These are phyloP conservation scores for Coprinopsis marcescibilis DNA, from an alignment of 768 basidiomycete genomes.

Conservation along the genomic window DNA sequence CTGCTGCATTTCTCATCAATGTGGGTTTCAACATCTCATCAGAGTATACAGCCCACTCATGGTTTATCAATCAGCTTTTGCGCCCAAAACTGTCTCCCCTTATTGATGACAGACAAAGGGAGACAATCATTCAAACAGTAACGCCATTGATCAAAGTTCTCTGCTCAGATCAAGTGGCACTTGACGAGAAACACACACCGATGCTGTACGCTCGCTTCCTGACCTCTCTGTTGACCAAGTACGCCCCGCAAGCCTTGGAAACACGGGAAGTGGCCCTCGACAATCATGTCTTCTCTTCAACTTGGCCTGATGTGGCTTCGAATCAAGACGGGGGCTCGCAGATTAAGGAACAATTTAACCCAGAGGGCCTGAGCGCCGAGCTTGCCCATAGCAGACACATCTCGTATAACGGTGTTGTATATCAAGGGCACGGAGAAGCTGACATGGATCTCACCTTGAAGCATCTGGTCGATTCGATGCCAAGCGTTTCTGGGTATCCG, in stretches of 20 bases:
- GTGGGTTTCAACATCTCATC: conserved; percentile 26
- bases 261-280: too few relatives aligned
- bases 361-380: too few relatives aligned
- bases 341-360: too few relatives aligned
- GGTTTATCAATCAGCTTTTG: conserved; percentile 32
- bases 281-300: too few relatives aligned
- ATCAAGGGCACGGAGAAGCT: too few relatives aligned
- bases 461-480: too few relatives aligned
- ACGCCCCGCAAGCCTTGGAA: conserved; percentile 25
- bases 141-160: conserved; percentile 39
- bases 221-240: conserved; percentile 33
- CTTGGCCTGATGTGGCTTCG: too few relatives aligned
- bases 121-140: conserved; percentile 38
- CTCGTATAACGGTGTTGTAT: too few relatives aligned
- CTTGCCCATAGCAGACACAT: too few relatives aligned
- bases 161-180: conserved; percentile 41
- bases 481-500: too few relatives aligned
- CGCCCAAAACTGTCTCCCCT: conserved; percentile 43
- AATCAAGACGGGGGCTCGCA: too few relatives aligned
- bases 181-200: conserved; percentile 53
- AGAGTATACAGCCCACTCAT: conserved; percentile 1
- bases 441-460: too few relatives aligned
- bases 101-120: conserved; percentile 32
- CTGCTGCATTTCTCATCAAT: conserved; percentile 56
- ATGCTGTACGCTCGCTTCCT: conserved; percentile 55